phyloP scores from a whole-genome alignment of 108 stramenopile genomes.

The Cyclotella atomus region DNA sequence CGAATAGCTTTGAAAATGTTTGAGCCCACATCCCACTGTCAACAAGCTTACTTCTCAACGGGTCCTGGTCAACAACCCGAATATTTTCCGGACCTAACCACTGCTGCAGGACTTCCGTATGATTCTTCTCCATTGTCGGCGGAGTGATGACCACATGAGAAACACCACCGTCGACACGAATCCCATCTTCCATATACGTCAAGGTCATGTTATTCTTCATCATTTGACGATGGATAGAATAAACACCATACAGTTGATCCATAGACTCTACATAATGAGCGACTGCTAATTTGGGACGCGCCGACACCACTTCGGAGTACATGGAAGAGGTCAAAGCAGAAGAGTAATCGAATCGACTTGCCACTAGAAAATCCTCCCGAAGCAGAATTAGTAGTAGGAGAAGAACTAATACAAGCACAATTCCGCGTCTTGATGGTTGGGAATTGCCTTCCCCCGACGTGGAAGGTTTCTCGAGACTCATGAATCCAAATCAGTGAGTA shows the following conservation, averaged over 20 bases:
- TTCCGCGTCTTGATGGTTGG: too few relatives aligned
- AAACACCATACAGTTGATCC: conserved; percentile 34
- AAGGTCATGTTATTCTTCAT: conserved; percentile 16
- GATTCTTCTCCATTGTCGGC: not conserved
- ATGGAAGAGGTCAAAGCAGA: too few relatives aligned
- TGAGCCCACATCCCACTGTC: conserved; percentile 13
- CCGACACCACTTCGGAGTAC: too few relatives aligned
- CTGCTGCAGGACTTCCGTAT: not conserved
- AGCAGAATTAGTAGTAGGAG: too few relatives aligned
- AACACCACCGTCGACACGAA: not conserved
- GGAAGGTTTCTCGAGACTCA: too few relatives aligned
- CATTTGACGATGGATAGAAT: conserved; percentile 34
- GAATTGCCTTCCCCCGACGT: too few relatives aligned
- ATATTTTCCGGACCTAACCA: conserved; percentile 35
- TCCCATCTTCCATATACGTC: not conserved
- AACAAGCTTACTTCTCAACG: not conserved
- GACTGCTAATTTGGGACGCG: not conserved
- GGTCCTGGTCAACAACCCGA: conserved; percentile 11
- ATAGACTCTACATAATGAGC: not conserved
- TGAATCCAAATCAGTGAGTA: too few relatives aligned
- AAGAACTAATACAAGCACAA: too few relatives aligned
- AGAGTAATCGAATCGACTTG: too few relatives aligned
- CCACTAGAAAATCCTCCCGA: too few relatives aligned
- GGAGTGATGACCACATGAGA: conserved; percentile 19
- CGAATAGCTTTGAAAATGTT: conserved; percentile 30